Conservation (phyloP, 2,329 filamentous ascomycete genomes). For the Alternaria sp. region DNA sequence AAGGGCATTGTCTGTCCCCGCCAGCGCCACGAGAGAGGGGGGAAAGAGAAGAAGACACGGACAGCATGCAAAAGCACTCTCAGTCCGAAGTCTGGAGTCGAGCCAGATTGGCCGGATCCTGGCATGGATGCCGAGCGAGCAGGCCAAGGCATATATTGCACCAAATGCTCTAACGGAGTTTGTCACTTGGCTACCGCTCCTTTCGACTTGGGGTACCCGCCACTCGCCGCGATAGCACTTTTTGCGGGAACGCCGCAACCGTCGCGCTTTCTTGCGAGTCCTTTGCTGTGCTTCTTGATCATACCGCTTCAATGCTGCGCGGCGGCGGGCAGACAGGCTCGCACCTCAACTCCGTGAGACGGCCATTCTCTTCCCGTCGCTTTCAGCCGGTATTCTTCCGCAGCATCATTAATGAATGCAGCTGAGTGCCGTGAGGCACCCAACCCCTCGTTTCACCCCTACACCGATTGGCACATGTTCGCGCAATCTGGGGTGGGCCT, state of each 20-base stretch:
- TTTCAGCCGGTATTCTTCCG: conserved; percentile 45
- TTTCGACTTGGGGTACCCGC: conserved; percentile 8
- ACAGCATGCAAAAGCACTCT: conserved; percentile 22
- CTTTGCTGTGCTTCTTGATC: conserved; percentile 12
- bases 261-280: conserved; percentile 2
- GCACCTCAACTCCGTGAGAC: conserved; percentile 11
- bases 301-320: conserved; percentile 9
- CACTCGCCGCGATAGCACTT: conserved; percentile 16
- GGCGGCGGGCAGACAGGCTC: conserved; percentile 6
- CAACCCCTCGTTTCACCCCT: conserved; percentile 32
- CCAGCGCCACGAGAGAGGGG: conserved; percentile 22
- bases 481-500: conserved; percentile 22
- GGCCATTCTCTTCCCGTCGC: conserved; percentile 21
- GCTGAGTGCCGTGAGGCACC: conserved; percentile 17
- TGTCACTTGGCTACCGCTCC: conserved; percentile 22
- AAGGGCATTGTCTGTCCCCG: conserved; percentile 32
- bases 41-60: conserved; percentile 16
- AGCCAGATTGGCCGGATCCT: conserved; percentile 39
- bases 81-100: conserved; percentile 22
- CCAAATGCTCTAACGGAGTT: conserved; percentile 26
- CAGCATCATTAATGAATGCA: conserved; percentile 33
- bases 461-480: conserved; percentile 28
- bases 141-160: conserved; percentile 37
- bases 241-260: conserved; percentile 1
- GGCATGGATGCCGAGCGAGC: conserved; percentile 23